Base-by-base conservation (phyloP, 768 basidiomycete genomes). In the Panaeolus cyanescens region DNA sequence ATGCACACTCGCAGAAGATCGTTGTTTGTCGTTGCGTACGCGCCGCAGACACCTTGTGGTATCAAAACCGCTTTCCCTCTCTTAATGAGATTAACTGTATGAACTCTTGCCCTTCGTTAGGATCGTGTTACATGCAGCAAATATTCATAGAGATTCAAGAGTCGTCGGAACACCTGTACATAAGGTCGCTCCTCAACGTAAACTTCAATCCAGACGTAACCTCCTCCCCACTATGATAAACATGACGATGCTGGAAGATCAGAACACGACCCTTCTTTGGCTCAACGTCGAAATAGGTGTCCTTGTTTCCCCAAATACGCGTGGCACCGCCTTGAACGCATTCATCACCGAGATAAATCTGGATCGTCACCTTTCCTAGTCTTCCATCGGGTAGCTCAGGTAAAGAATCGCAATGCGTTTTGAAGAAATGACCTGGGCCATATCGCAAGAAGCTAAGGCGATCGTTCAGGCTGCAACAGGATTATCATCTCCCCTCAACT, bases 381-480 rank as follows among this genome's bases (percentile, higher is more conserved):
- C 77, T 72, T 34, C 75, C 77, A 50, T 79, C 77, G 0, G 75
- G 75, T 6, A 78, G 71, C 30, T 72, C 64, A 6, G 73, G 64
- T 10, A 69, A 70, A 1, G 76, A 77, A 61, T 82, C 81, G 42
- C 74, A 75, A 59, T 82, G 79, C 4, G 66, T 68, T 39, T 66
- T 71, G 69, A 82, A 82, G 62, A 74, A 81, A 54, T 80, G 70
- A 0, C 81, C 80, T 19, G 74, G 72, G 0, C 78, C 78, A 39
- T 82, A 83, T 30, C 72, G 70, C 19, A 83, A 64, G 66, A 80
- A 83, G 56, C 77, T 79, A 12, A 82, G 71, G 2, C 80, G 75
- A 39, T 79, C 76, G 59, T 83, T 80, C 9, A 82, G 53, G 4
- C 80, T 82, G 33, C 31, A 22, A 15, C 37, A 36, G 37, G 28